Evolutionary conservation across 2,329 filamentous ascomycete species (phyloP), one percentile per base, ranked within the genome.

Genomic region (Ophiocordyceps sinensis): DNA sequence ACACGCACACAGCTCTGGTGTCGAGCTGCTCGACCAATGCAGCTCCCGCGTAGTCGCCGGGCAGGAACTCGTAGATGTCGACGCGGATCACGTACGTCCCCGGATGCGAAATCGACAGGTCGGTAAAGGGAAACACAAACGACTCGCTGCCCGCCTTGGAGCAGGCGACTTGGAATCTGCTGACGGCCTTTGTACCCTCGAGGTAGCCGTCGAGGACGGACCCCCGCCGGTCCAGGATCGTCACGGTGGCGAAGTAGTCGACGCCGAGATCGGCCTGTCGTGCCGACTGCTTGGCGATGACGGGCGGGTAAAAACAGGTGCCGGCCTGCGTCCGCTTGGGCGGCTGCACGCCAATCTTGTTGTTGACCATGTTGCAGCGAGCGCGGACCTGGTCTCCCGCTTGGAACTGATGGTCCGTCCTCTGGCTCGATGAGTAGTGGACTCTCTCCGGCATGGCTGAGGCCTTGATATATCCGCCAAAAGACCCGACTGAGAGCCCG

Each of bases 11-110:
- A 3, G 36, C 34, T 3, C 32, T 43, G 28, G 45, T 49, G 7
- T 49, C 42, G 31, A 46, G 37, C 34, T 54, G 47, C 5, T 38
- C 42, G 28, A 49, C 40, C 19, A 51, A 41, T 0, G 31, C 44
- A 13, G 40, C 49, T 4, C 6, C 48, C 43, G 7, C 40, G 37
- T 3, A 42, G 28, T 13, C 49, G 17, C 2, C 46, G 36, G 14
- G 44, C 41, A 17, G 41, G 37, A 49, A 47, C 31, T 48, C 47
- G 41, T 58, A 58, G 1, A 56, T 30, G 28, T 60, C 56, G 6
- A 60, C 35, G 14, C 51, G 51, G 32, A 60, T 46, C 3, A 36
- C 47, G 37, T 51, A 60, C 5, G 34, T 38, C 1, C 58, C 58
- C 2, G 44, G 40, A 5, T 32, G 26, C 0, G 32, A 17, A n/a